Conservation (phyloP, 2,329 filamentous ascomycete genomes). For the Apiospora saccharicola region DNA sequence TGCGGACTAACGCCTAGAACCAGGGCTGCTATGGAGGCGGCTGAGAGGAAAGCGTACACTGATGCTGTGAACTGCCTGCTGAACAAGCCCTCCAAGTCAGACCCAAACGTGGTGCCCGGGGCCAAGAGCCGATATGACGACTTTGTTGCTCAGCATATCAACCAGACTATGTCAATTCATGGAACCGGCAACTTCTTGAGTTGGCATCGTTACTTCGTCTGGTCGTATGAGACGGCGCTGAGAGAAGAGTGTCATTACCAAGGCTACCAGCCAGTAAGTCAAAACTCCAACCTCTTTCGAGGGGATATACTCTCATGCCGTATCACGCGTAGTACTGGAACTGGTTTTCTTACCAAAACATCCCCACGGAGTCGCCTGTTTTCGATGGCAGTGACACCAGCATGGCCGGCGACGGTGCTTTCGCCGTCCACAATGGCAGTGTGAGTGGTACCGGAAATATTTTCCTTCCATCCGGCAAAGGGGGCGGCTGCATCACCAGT, state of each 20-base stretch:
- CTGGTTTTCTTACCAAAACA: constrained; percentile 55
- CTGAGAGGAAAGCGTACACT: constrained; percentile 43
- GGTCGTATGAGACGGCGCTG: constrained; percentile 48
- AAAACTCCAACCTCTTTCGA: not conserved
- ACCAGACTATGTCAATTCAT: constrained; percentile 43
- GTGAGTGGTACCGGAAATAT: constrained; percentile 33
- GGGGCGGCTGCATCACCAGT: constrained; percentile 59
- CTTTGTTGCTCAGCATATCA: constrained; percentile 48
- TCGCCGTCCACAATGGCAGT: constrained; percentile 34
- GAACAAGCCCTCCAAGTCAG: constrained; percentile 42
- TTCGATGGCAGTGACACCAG: constrained; percentile 62
- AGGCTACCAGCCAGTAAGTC: constrained; percentile 47
- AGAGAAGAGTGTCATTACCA: constrained; percentile 51
- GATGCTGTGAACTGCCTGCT: constrained; percentile 44
- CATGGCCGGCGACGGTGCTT: constrained; percentile 56
- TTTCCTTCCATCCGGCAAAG: constrained; percentile 54
- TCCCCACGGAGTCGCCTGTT: constrained; percentile 56
- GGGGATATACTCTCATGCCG: not conserved
- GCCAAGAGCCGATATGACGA: constrained; percentile 45
- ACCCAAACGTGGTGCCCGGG: constrained; percentile 40
- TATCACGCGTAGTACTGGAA: constrained; percentile 54
- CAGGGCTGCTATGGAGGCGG: constrained; percentile 39
- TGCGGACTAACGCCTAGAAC: not conserved
- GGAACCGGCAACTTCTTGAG: constrained; percentile 47
- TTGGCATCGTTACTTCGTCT: constrained; percentile 53